Base-by-base conservation (phyloP, 2,329 filamentous ascomycete genomes). In the Fusarium subglutinans region DNA sequence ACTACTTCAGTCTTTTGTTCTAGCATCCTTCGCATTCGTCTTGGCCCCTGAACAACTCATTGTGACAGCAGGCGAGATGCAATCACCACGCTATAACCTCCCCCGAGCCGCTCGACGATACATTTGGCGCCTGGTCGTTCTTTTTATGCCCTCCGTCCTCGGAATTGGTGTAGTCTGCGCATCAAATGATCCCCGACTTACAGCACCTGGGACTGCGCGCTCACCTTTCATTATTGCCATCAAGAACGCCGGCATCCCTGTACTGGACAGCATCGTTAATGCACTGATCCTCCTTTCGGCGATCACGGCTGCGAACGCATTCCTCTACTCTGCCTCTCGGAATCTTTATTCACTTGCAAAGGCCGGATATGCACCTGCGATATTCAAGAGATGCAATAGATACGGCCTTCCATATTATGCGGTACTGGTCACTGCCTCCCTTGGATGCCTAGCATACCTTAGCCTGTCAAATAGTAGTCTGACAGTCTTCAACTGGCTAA, bases 1-100 rank as follows among this genome's bases (percentile, higher is more conserved):
- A 11, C 63, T 70, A 88, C 66, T 85, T 89, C 81, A 90, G 89
- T 77, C 87, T 85, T 12, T 83, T 87, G 13, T 53, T 37, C 44
- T 45, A 13, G 56, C 61, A 33, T 58, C 48, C 45, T 54, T 66
- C 54, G 60, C 66, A 22, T 79, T 80, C 51, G 54, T 62, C 26
- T 76, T 79, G 30, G 70, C 71, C 2, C 77, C 78, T 9, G 79
- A 80, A 51, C 63, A 76, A n/a, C 64, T 80, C 35, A 75, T 80
- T 33, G 64, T 80, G 41, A 75, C 76, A 2, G 75, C 73, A 3
- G 79, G 80, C 20, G 80, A 82, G 68, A 80, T 80, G 73, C 69
- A 78, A 33, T 68, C 70, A 14, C 81, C 79, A 3, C 76, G 78
- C 7, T 70, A 72, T 37, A 81, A 78, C 45, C 68, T 82, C n/a